Evolutionary conservation across 2,329 filamentous ascomycete genomes (phyloP), one percentile per base, ranked within the genome.

Genomic region (Phialocephala subalpina): DNA sequence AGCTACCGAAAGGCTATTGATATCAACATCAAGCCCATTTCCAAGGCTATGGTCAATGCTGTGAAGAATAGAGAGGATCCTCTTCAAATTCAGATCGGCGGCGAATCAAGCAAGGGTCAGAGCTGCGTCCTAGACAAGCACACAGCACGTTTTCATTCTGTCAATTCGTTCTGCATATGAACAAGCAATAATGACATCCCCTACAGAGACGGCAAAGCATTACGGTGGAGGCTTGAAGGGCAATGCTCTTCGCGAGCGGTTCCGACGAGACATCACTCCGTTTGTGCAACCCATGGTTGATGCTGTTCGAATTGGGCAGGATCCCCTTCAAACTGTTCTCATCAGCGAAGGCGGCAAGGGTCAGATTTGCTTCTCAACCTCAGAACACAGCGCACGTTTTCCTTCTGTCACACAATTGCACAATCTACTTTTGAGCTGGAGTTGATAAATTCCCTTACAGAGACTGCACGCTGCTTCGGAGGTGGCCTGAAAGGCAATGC

Each of bases 211-310:
- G 35, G 66, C 63, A 36, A 66, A 63, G 33, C 61, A 58, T 47
- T 68, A 59, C 38, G 63, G 66, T 36, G 58, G 58, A 38, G 63
- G 65, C 27, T 61, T 68, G 16, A 66, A 68, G 29, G 63, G 52
- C n/a, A 27, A 65, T 42, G 63, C 66, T 22, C 61, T 68, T 18
- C 57, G 49, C 14, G 66, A 64, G 66, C 63, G 64, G 33, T 64
- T 68, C 36, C 42, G 22, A 36, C 77, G 78, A 35, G 75, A 75
- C 20, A 73, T 79, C 67, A 80, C 77, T 68, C 74, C 76, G 58
- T 70, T 78, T 18, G 75, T 74, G n/a, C 76, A 76, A 63, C 69
- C 76, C 66, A 78, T 80, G 62, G 63, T 64, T 20, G 64, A 67
- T 20, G 75, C 69, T 52, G 57, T 77, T 29, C 58, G 60, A 14